Base-by-base conservation (phyloP, 441 rosid genomes). In the Populus hybrid region DNA sequence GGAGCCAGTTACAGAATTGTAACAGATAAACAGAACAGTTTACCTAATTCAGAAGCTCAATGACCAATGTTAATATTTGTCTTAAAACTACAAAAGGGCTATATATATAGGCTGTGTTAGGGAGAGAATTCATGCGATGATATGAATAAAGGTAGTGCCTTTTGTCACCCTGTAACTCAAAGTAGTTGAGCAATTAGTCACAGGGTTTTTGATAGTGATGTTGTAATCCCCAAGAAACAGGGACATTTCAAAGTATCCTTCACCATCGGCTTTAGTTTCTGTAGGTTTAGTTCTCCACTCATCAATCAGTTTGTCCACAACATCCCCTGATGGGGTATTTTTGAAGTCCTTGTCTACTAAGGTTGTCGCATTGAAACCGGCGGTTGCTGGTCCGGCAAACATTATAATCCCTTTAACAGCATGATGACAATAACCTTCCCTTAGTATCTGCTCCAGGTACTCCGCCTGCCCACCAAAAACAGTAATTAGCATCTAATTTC, bases 361-460 rank as follows among this genome's bases (percentile, higher is more conserved):
- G 18, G 88, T 85, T 64, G 87, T 79, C 36, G 64, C 73, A 23
- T 81, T 78, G 73, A 90, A 91, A 18, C 89, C 91, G 9, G 89
- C 82, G 5, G 76, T 77, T 69, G 74, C 84, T 67, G 94, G 90
- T 1, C 90, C 97, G 0, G 82, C 84, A 79, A 88, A 92, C 21
- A 87, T 76, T 69, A 91, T 86, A 1, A 94, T 90, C 69, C 96
- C 96, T 59, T 84, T 12, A 23, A 90, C 90, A 26, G 89, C 85
- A 69, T 89, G 93, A 80, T 93, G 92, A 1, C 88, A 81, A 68
- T 83, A 85, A 0, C 77, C 94, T 78, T 91, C 98, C 76, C 89
- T 86, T 19, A 93, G 78, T 42, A 91, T 79, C 7, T 88, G 87
- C 82, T 93, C 94, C 26, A 88, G 78, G 76, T 85, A 80, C 75